These are phyloP conservation scores for Avena insularis DNA, from an alignment of 176 grass and related monocot genomes.

Conservation along the genomic window DNA sequence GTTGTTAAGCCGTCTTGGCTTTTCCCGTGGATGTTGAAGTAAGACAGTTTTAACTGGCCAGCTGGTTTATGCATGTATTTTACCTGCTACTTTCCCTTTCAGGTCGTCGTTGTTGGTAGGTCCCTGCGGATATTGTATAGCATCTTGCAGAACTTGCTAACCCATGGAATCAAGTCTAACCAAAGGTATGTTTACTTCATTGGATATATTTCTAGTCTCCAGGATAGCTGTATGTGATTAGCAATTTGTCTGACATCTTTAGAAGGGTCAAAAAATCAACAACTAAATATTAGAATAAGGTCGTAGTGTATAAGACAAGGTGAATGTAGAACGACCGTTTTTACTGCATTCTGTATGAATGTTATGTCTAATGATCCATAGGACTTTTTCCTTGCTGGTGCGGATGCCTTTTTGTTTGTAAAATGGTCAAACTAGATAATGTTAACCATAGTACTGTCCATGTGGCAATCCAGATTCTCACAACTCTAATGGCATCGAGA, in stretches of 20 bases:
- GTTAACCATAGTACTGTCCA: neutral
- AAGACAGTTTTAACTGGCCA: neutral
- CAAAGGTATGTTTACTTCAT: slow-evolving; percentile 61
- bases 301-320: neutral
- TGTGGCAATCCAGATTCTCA: neutral
- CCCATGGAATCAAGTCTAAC: slow-evolving; percentile 47
- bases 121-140: slow-evolving; percentile 67
- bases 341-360: neutral
- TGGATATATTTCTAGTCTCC: slow-evolving; percentile 17
- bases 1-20: neutral
- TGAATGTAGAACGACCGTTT: neutral
- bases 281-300: neutral
- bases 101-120: slow-evolving; percentile 73
- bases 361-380: neutral
- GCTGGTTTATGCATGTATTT: slow-evolving; percentile 14
- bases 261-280: neutral
- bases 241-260: neutral
- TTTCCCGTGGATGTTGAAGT: slow-evolving; percentile 24
- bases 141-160: slow-evolving; percentile 68
- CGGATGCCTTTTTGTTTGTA: neutral
- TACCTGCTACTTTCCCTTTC: slow-evolving; percentile 37
- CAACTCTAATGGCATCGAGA: neutral
- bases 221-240: slow-evolving; percentile 5
- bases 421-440: slow-evolving; percentile 8
- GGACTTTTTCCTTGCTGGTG: neutral